Conservation (phyloP, 2,329 filamentous ascomycete genomes). For the Pyricularia pennisetigena region DNA sequence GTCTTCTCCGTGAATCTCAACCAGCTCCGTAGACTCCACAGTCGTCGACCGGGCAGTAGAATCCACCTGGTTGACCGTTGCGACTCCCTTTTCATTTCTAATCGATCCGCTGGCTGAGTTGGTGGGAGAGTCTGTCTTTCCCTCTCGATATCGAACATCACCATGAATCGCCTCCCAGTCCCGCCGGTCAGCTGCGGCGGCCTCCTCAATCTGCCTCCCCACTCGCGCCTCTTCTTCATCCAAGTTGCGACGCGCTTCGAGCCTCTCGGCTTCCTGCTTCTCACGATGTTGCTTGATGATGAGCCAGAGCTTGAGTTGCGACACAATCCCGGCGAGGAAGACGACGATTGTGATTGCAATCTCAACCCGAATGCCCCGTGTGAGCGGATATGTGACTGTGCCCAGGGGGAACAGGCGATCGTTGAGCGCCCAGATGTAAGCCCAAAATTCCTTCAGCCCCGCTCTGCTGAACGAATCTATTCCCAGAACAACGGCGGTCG, state of each 20-base stretch:
- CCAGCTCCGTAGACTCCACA: neutral
- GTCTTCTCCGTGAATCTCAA: neutral
- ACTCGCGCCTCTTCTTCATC: constrained; percentile 60
- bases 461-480: constrained; percentile 85
- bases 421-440: constrained; percentile 83
- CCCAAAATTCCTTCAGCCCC: constrained; percentile 95
- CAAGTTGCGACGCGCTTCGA: constrained; percentile 41
- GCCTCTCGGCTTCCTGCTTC: constrained; percentile 37
- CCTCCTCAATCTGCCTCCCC: constrained; percentile 55
- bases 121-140: neutral
- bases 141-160: neutral
- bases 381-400: constrained; percentile 73
- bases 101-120: neutral
- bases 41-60: neutral
- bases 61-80: neutral
- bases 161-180: constrained; percentile 76
- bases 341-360: constrained; percentile 69
- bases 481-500: constrained; percentile 69
- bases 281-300: constrained; percentile 57
- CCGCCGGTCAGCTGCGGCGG: constrained; percentile 49
- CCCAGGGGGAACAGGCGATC: constrained; percentile 67
- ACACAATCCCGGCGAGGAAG: constrained; percentile 65
- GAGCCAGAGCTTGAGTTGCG: constrained; percentile 80
- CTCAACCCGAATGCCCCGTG: constrained; percentile 78
- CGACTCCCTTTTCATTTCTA: neutral